phyloP scores from a whole-genome alignment of 108 stramenopile species.

The Fistulifera pelliculosa region DNA sequence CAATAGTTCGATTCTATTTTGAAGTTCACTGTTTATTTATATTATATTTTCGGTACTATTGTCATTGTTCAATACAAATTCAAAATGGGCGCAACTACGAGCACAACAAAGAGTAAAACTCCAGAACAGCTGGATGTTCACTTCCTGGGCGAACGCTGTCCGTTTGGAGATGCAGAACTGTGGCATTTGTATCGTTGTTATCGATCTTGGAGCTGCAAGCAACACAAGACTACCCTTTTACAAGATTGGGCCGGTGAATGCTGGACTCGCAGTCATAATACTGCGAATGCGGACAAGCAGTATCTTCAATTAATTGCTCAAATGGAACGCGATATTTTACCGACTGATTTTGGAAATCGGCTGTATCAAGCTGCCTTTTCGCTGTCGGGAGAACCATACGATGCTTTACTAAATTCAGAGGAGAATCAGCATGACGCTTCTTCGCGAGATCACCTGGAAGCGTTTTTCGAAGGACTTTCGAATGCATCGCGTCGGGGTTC shows the following conservation, averaged over 20 bases:
- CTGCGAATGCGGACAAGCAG: not conserved
- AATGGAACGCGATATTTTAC: slow-evolving; percentile 28
- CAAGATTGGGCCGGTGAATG: slow-evolving; percentile 18
- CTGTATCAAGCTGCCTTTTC: slow-evolving; percentile 30
- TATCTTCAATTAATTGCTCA: slow-evolving; percentile 14
- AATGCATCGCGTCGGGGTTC: slow-evolving; percentile 24
- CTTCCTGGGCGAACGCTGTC: slow-evolving; percentile 38
- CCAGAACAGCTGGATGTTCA: slow-evolving; percentile 20
- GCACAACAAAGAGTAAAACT: too few species aligned
- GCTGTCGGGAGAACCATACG: slow-evolving; percentile 1
- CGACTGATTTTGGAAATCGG: slow-evolving; percentile 24
- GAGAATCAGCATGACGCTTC: slow-evolving; percentile 1
- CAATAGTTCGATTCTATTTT: too few species aligned
- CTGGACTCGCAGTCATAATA: not conserved
- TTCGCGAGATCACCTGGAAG: slow-evolving; percentile 22
- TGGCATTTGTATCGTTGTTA: slow-evolving; percentile 29
- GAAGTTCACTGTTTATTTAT: too few species aligned
- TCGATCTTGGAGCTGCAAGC: not conserved
- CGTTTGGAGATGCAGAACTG: slow-evolving; percentile 51
- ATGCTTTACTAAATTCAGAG: slow-evolving; percentile 13
- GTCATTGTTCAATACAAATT: too few species aligned
- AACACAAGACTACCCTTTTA: slow-evolving; percentile 18
- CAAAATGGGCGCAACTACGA: too few species aligned
- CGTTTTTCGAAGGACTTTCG: slow-evolving; percentile 37
- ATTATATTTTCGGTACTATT: too few species aligned